These are phyloP conservation scores for Serendipita vermifera DNA, from an alignment of 768 basidiomycete species.

Conservation along the genomic window DNA sequence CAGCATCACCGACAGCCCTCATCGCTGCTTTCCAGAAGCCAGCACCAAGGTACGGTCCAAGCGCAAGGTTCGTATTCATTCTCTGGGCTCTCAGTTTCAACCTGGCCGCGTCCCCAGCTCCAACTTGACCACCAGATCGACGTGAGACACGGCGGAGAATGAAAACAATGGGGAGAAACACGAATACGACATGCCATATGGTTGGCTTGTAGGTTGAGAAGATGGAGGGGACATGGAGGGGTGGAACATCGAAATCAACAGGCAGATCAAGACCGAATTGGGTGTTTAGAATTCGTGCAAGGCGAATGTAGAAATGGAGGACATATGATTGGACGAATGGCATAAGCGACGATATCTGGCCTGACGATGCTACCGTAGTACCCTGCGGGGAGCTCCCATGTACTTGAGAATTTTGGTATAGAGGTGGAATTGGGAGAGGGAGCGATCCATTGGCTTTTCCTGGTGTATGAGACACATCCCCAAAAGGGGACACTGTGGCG, in stretches of 20 bases:
- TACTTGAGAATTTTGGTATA: too few relatives aligned
- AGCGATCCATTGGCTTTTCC: too few relatives aligned
- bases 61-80: slow-evolving; percentile 24
- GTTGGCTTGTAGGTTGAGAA: not conserved
- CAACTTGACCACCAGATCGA: slow-evolving; percentile 20
- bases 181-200: slow-evolving; percentile 16
- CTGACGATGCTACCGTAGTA: too few relatives aligned
- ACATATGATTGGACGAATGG: too few relatives aligned
- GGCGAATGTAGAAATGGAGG: not conserved
- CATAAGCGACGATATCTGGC: too few relatives aligned
- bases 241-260: not conserved
- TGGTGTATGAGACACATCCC: too few relatives aligned
- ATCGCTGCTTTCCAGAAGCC: slow-evolving; percentile 40
- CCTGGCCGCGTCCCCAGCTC: slow-evolving; percentile 46
- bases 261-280: not conserved
- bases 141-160: slow-evolving; percentile 39
- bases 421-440: too few relatives aligned
- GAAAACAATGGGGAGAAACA: slow-evolving; percentile 26
- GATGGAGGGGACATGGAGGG: not conserved
- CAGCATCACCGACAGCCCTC: slow-evolving; percentile 47
- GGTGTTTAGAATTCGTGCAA: not conserved
- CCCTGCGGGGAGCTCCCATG: too few relatives aligned
- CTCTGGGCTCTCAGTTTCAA: slow-evolving; percentile 32
- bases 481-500: too few relatives aligned
- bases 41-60: slow-evolving; percentile 12